Percentiles rank a stretch among this genome's conserved stretches.
Evolutionary conservation across 257 asterid genomes (phyloP).

Genomic region (Scutellaria minor): DNA sequence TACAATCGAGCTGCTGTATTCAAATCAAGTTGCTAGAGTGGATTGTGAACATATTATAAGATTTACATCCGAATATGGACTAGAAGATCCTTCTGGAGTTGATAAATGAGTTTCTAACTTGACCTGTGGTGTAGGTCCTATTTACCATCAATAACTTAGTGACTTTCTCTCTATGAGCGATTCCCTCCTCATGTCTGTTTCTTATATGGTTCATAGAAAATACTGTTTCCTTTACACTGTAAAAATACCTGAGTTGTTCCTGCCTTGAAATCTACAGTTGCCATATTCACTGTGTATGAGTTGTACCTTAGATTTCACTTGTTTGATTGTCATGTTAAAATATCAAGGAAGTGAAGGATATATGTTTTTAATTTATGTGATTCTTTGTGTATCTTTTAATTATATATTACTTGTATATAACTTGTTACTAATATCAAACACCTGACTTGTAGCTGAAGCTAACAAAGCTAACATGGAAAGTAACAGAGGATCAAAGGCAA

Average conservation of each 20-base stretch:
- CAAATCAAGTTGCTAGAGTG: conserved; percentile 9
- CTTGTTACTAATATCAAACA: conserved; percentile 30
- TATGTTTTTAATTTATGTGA: conserved; percentile 15
- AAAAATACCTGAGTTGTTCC: conserved; percentile 13
- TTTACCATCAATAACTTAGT: conserved; percentile 23
- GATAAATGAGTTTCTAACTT: conserved; percentile 11
- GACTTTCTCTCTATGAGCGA: not conserved
- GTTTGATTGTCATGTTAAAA: conserved; percentile 9
- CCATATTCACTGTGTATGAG: conserved; percentile 19
- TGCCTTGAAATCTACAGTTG: conserved; percentile 1
- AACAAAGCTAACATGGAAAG: conserved; percentile 59
- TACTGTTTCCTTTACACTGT: not conserved
- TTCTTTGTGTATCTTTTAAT: conserved; percentile 15
- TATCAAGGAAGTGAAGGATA: conserved; percentile 5
- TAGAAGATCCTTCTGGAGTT: conserved; percentile 27
- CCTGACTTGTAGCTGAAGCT: conserved; percentile 66
- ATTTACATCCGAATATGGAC: not conserved
- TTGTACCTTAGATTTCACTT: conserved; percentile 19
- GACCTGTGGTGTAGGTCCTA: conserved; percentile 7
- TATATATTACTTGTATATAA: not conserved
- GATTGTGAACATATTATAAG: not conserved
- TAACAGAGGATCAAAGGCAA: conserved; percentile 60
- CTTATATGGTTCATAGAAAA: not conserved
- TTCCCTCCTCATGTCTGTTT: conserved; percentile 25
- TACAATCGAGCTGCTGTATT: conserved; percentile 21